Evolutionary conservation across 78 protist species (phyloP), one percentile per base, ranked within the genome.

Genomic region (Acrasis kona): DNA sequence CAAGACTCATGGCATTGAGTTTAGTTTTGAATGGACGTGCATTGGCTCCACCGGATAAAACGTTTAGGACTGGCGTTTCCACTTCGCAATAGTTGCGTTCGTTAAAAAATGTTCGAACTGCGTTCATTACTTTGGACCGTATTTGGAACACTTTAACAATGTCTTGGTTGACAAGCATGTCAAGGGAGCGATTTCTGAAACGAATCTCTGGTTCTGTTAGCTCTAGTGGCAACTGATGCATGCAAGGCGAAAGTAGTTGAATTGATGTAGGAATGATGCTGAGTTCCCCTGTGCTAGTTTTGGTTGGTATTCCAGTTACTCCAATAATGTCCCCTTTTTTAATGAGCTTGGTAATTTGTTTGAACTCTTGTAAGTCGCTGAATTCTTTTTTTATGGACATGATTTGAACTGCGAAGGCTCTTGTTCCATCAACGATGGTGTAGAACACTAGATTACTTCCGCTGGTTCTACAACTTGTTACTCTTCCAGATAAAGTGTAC

Each of bases 231-330:
- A 83, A n/a, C 58, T 39, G 10, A 8, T 50, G 85, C n/a, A 86
- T 57, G 39, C 90, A 82, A 5, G 90, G 90, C 19, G 88, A 7
- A 1, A 86, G 73, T 27, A 86, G 1, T 38, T 10, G 10, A 5
- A 86, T 41, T 28, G 38, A 5, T n/a, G 38, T 68, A 7, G 86
- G 82, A 41, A 78, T 41, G 29, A 72, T 31, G n/a, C 66, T 30
- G n/a, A 67, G 28, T 67, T 67, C 71, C 12, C 71, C 71, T 67
- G 19, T 67, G n/a, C 19, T 19, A 67, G 71, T 30, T 67, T 19
- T 31, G 12, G 66, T 28, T 31, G 71, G 71, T 30, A 31, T 30
- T 67, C 71, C 71, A 30, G 19, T 19, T 12, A 67, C 19, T 30
- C 66, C 19, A 19, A 67, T 19, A 31, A 30, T 30, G 28, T 67